Evolutionary conservation across 2,329 filamentous ascomycete genomes (phyloP).

Genomic region (Diplodia mutila): DNA sequence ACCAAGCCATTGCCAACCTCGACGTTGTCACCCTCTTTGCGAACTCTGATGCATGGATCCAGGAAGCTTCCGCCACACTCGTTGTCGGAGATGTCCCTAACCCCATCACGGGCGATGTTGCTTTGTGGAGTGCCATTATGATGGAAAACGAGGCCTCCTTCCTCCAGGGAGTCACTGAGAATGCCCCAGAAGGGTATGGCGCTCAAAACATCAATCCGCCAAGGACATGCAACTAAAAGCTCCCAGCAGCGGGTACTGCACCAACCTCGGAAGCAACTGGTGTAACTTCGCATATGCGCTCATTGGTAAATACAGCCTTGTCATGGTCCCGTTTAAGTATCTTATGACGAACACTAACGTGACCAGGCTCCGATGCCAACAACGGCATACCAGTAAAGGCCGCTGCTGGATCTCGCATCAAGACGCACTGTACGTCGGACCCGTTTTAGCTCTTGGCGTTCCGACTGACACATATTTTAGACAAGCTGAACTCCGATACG

Average conservation of each 20-base stretch:
- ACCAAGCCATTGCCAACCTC: slow-evolving; percentile 30
- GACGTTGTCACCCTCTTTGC: slow-evolving; percentile 32
- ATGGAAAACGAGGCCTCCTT: slow-evolving; percentile 33
- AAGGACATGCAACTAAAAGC: background rate
- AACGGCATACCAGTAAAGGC: slow-evolving; percentile 30
- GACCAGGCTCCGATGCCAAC: slow-evolving; percentile 25
- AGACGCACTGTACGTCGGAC: slow-evolving; percentile 30
- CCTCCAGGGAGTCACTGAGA: slow-evolving; percentile 34
- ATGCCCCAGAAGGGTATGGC: slow-evolving; percentile 22
- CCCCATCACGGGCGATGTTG: slow-evolving; percentile 31
- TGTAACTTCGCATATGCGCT: slow-evolving; percentile 34
- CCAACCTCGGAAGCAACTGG: slow-evolving; percentile 31
- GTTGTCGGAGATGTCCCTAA: slow-evolving; percentile 31
- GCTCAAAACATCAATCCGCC: background rate
- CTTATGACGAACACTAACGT: background rate
- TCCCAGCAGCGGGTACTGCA: slow-evolving; percentile 28
- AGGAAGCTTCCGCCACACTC: slow-evolving; percentile 32
- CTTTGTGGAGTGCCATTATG: slow-evolving; percentile 35
- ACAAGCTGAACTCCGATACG: slow-evolving; percentile 32
- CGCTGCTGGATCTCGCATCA: slow-evolving; percentile 29
- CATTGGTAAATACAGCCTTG: slow-evolving; percentile 15
- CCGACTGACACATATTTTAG: slow-evolving; percentile 22
- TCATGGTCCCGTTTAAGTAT: background rate
- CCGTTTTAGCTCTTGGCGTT: background rate
- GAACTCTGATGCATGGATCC: slow-evolving; percentile 28